Conservation (phyloP, 805 yeast species). For the Ogataea polymorpha region DNA sequence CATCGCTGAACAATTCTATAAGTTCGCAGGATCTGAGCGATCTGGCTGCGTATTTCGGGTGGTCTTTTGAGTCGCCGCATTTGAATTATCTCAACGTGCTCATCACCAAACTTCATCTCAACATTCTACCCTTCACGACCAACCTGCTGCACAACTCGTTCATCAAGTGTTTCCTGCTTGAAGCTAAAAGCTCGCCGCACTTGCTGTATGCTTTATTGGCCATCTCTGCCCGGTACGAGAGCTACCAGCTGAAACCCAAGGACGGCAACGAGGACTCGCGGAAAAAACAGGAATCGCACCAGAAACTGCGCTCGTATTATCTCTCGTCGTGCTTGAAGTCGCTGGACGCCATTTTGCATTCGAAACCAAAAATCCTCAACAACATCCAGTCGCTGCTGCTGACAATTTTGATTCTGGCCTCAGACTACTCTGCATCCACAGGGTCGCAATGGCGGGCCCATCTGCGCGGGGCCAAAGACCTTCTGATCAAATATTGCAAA, state of each 20-base stretch:
- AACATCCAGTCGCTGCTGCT: slow-evolving; percentile 68
- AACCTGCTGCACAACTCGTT: slow-evolving; percentile 33
- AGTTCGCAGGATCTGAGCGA: slow-evolving; percentile 24
- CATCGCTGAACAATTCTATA: slow-evolving; percentile 28
- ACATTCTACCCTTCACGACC: slow-evolving; percentile 35
- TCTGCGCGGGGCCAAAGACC: slow-evolving; percentile 63
- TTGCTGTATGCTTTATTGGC: slow-evolving; percentile 68
- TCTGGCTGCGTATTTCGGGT: slow-evolving; percentile 31
- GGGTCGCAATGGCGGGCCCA: slow-evolving; percentile 69
- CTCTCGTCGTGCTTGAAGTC: slow-evolving; percentile 62
- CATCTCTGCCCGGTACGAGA: slow-evolving; percentile 60
- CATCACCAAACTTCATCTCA: slow-evolving; percentile 34
- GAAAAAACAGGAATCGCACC: slow-evolving; percentile 41
- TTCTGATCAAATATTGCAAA: slow-evolving; percentile 48
- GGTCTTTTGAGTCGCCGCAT: slow-evolving; percentile 31
- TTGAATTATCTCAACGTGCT: slow-evolving; percentile 32
- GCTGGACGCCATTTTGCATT: slow-evolving; percentile 49
- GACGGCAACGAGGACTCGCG: slow-evolving; percentile 8
- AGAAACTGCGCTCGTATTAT: slow-evolving; percentile 56
- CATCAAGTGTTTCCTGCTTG: slow-evolving; percentile 31
- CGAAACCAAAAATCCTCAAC: slow-evolving; percentile 37
- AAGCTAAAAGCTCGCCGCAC: slow-evolving; percentile 51
- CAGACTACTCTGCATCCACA: slow-evolving; percentile 57
- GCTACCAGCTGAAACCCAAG: slow-evolving; percentile 28
- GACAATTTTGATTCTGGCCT: slow-evolving; percentile 65